Evolutionary conservation across 768 basidiomycete species (phyloP).

Genomic region (Cystofilobasidium ferigula): DNA sequence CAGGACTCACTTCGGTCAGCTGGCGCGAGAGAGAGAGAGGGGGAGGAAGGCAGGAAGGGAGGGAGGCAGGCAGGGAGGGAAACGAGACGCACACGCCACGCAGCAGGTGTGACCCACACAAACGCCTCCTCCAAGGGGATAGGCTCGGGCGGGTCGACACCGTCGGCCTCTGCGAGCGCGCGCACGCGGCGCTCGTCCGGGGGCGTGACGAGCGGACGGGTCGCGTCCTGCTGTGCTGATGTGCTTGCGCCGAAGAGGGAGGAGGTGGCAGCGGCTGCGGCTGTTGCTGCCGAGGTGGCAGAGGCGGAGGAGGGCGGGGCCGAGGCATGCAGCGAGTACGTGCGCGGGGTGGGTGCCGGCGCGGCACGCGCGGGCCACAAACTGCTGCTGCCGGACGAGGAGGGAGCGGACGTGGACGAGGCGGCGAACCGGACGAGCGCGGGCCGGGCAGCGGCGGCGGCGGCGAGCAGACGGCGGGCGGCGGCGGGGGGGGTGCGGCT

Average conservation of each 20-base stretch:
- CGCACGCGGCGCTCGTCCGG: background rate
- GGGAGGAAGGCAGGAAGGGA: background rate
- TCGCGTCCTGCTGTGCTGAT: no score
- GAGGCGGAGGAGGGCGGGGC: background rate
- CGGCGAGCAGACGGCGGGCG: no score
- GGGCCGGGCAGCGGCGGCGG: no score
- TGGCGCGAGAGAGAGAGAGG: background rate
- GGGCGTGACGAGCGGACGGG: background rate
- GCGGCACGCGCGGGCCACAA: no score
- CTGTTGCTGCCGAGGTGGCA: background rate
- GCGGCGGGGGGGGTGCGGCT: no score
- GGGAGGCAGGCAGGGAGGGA: background rate
- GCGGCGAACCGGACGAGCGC: no score
- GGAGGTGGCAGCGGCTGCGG: background rate
- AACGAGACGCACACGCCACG: conserved; percentile 5
- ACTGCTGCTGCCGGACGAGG: background rate
- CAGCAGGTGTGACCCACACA: conserved; percentile 11
- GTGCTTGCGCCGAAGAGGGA: no score
- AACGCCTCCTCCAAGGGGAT: conserved; percentile 6
- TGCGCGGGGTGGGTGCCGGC: background rate
- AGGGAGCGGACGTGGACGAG: background rate
- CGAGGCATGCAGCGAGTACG: background rate
- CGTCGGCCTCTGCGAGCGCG: conserved; percentile 7
- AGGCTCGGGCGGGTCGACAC: conserved; percentile 6
- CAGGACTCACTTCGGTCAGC: no score